A percentile compares a stretch with the other conserved stretches of the same genome.
phyloP scores from a whole-genome alignment of 1,139 yeast species.

The Geotrichum reessii region DNA sequence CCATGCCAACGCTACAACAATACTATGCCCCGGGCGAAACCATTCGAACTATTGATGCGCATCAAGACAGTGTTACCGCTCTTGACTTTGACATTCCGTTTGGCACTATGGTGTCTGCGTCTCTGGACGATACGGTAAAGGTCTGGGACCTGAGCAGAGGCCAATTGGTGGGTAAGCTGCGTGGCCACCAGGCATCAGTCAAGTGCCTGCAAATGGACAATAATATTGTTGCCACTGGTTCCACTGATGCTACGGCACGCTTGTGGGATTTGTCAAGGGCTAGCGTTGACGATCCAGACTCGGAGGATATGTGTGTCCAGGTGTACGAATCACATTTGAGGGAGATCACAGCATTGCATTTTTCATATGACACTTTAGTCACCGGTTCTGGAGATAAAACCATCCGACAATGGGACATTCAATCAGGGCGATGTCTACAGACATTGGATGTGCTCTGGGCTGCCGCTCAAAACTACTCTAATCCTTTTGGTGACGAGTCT shows the following conservation, averaged over 20 bases:
- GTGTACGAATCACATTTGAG: conserved; percentile 60
- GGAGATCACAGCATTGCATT: conserved; percentile 56
- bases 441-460: conserved; percentile 60
- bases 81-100: conserved; percentile 66
- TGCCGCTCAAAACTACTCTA: conserved; percentile 33
- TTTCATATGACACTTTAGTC: conserved; percentile 46
- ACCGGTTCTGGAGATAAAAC: conserved; percentile 57
- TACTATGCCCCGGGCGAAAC: conserved; percentile 54
- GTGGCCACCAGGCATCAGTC: conserved; percentile 46
- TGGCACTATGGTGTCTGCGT: conserved; percentile 70
- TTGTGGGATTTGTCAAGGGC: conserved; percentile 50
- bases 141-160: conserved; percentile 74
- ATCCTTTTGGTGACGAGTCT: conserved; percentile 21
- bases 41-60: conserved; percentile 50
- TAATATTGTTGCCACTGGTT: conserved; percentile 52
- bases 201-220: conserved; percentile 54
- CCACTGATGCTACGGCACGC: conserved; percentile 55
- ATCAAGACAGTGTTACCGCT: conserved; percentile 47
- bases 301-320: conserved; percentile 37
- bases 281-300: conserved; percentile 24
- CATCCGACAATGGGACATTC: conserved; percentile 55
- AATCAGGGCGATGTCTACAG: conserved; percentile 53
- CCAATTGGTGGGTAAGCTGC: conserved; percentile 32
- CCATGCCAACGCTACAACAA: conserved; percentile 56
- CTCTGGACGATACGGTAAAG: conserved; percentile 71